Percentiles rank a stretch among this genome's conserved stretches.
Evolutionary conservation across 257 asterid genomes (phyloP).

Genomic region (Voacanga thouarsii): DNA sequence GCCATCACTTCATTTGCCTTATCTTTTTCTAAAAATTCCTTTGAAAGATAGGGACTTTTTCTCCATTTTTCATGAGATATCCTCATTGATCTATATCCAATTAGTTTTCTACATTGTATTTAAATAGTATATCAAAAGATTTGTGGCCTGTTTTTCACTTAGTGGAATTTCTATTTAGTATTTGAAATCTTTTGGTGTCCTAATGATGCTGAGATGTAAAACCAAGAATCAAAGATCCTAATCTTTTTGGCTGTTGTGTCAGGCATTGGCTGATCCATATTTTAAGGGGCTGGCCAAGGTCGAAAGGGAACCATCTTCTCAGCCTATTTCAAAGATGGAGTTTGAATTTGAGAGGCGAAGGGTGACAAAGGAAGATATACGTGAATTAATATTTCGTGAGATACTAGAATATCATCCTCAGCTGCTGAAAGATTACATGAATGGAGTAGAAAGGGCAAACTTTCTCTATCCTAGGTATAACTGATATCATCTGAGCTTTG

Average conservation of each 20-base stretch:
- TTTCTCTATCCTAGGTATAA: slow-evolving; percentile 73
- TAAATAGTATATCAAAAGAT: background rate
- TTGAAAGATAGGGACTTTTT: background rate
- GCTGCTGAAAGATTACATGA: slow-evolving; percentile 67
- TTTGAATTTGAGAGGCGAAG: slow-evolving; percentile 87
- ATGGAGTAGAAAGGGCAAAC: slow-evolving; percentile 64
- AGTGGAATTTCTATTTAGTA: background rate
- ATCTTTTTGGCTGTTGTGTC: slow-evolving; percentile 11
- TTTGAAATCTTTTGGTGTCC: background rate
- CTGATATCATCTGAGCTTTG: background rate
- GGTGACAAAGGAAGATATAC: slow-evolving; percentile 72
- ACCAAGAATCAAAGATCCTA: background rate
- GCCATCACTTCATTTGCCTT: slow-evolving; percentile 14
- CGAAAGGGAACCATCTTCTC: slow-evolving; percentile 84
- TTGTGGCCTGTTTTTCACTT: background rate
- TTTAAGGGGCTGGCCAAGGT: slow-evolving; percentile 71
- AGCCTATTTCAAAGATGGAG: slow-evolving; percentile 70
- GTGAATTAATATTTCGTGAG: slow-evolving; percentile 79
- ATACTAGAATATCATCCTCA: slow-evolving; percentile 86
- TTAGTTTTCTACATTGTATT: background rate
- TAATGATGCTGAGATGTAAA: background rate
- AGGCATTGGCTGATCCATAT: slow-evolving; percentile 86
- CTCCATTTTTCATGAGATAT: background rate
- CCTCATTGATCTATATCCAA: background rate
- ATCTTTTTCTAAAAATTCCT: background rate